These are phyloP conservation scores for Naganishia sp. DNA, from an alignment of 1,284 basidiomycete species.

Conservation along the genomic window DNA sequence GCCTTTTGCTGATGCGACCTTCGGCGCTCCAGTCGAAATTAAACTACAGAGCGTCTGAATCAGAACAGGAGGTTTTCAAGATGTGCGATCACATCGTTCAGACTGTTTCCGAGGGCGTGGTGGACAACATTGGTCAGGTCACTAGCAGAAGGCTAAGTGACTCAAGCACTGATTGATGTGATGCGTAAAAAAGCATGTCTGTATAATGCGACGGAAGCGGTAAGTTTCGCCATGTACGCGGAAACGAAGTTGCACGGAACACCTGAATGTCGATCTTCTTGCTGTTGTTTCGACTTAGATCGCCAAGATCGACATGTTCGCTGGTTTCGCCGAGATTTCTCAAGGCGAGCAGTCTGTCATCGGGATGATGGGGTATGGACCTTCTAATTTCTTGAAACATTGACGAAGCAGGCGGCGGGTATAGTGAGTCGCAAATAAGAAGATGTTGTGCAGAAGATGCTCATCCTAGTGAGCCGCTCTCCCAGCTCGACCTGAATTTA, in stretches of 20 bases:
- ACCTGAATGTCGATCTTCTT: no score
- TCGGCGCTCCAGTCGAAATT: slow-evolving; percentile 36
- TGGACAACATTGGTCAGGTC: slow-evolving; percentile 61
- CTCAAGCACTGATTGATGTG: neutral
- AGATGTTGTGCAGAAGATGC: no score
- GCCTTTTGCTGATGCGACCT: neutral
- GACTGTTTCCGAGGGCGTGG: slow-evolving; percentile 66
- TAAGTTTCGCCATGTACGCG: slow-evolving; percentile 45
- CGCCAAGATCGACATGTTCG: slow-evolving; percentile 79
- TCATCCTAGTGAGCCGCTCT: neutral
- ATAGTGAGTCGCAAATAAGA: slow-evolving; percentile 2
- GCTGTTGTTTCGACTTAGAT: slow-evolving; percentile 57
- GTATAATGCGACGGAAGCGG: slow-evolving; percentile 87
- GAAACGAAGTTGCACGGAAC: no score
- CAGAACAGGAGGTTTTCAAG: slow-evolving; percentile 60
- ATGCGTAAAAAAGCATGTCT: slow-evolving; percentile 58
- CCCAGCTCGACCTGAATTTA: slow-evolving; percentile 82
- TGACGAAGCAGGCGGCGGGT: neutral
- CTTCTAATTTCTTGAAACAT: neutral
- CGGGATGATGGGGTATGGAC: neutral
- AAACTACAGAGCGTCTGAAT: slow-evolving; percentile 42
- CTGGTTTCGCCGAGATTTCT: slow-evolving; percentile 78
- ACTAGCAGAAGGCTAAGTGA: no score
- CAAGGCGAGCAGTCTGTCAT: slow-evolving; percentile 60
- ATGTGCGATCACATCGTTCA: slow-evolving; percentile 79